Percentiles rank a stretch among this genome's conserved stretches.
These are phyloP conservation scores for Nitzschia sp. DNA, from an alignment of 108 stramenopile species.

Conservation along the genomic window DNA sequence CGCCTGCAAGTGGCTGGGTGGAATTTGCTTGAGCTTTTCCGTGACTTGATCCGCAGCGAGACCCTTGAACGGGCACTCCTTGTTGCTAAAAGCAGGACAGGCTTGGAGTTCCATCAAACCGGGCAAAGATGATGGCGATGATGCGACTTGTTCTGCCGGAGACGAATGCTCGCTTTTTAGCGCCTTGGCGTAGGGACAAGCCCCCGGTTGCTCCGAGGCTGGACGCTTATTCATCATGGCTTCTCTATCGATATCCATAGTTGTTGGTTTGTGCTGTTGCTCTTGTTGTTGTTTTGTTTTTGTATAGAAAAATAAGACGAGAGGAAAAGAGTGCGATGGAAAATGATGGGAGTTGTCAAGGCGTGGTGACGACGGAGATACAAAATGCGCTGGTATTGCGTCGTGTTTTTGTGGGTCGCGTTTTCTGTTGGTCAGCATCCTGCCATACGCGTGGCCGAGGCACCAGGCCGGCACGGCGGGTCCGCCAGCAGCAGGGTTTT, in stretches of 20 bases:
- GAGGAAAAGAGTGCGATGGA: too few species aligned
- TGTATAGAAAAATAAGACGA: too few species aligned
- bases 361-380: too few species aligned
- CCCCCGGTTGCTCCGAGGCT: not conserved
- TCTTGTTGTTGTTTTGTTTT: too few species aligned
- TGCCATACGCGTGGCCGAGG: too few species aligned
- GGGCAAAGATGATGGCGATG: not conserved
- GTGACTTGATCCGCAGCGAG: conserved; percentile 39
- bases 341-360: too few species aligned
- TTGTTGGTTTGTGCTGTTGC: not conserved
- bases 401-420: too few species aligned
- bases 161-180: not conserved
- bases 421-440: too few species aligned
- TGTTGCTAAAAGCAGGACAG: conserved; percentile 67
- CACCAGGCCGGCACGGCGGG: too few species aligned
- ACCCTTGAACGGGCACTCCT: conserved; percentile 65
- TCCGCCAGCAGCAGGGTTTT: too few species aligned
- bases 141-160: conserved; percentile 1
- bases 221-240: not conserved
- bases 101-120: conserved; percentile 18
- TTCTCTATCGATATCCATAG: not conserved
- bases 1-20: conserved; percentile 49
- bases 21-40: conserved; percentile 54
- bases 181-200: conserved; percentile 33
- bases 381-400: too few species aligned